phyloP scores from a whole-genome alignment of 768 basidiomycete genomes.

The Lepiota venenata region DNA sequence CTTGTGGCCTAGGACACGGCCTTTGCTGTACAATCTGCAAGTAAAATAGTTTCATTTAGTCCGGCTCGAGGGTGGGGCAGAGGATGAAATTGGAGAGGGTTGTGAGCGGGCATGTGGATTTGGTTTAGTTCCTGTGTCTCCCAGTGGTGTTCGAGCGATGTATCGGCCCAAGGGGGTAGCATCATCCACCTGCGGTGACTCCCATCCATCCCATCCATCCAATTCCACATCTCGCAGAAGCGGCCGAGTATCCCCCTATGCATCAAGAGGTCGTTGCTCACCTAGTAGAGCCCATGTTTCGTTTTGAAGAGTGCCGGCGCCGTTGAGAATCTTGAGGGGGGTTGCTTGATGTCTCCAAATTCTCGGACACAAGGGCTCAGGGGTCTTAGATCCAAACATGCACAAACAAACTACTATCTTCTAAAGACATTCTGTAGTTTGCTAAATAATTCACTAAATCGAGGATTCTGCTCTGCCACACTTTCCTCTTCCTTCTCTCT shows the following conservation, averaged over 20 bases:
- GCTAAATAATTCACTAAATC: not conserved
- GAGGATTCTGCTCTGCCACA: not conserved
- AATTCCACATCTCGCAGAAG: slow-evolving; percentile 19
- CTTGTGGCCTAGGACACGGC: slow-evolving; percentile 97
- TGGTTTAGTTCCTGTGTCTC: slow-evolving; percentile 1
- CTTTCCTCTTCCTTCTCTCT: not conserved
- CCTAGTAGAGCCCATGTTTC: slow-evolving; percentile 81
- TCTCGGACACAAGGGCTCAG: not conserved
- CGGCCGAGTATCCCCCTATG: slow-evolving; percentile 17
- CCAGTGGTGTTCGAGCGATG: slow-evolving; percentile 3
- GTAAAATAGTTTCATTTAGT: slow-evolving; percentile 16
- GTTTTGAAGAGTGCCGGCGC: slow-evolving; percentile 44
- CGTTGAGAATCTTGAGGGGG: slow-evolving; percentile 41
- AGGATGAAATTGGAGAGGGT: not conserved
- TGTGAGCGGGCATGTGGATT: not conserved
- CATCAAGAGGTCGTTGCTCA: slow-evolving; percentile 37
- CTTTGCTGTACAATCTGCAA: slow-evolving; percentile 89
- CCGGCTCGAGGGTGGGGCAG: slow-evolving; percentile 7
- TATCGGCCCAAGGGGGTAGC: slow-evolving; percentile 8
- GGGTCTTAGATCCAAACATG: slow-evolving; percentile 1
- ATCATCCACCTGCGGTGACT: slow-evolving; percentile 27
- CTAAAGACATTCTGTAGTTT: not conserved
- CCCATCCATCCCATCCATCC: slow-evolving; percentile 42
- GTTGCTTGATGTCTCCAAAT: slow-evolving; percentile 14
- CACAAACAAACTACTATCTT: slow-evolving; percentile 5